Evolutionary conservation across 352 stramenopile genomes (phyloP), one percentile per base, ranked within the genome.

Genomic region (Phytophthora rubi): DNA sequence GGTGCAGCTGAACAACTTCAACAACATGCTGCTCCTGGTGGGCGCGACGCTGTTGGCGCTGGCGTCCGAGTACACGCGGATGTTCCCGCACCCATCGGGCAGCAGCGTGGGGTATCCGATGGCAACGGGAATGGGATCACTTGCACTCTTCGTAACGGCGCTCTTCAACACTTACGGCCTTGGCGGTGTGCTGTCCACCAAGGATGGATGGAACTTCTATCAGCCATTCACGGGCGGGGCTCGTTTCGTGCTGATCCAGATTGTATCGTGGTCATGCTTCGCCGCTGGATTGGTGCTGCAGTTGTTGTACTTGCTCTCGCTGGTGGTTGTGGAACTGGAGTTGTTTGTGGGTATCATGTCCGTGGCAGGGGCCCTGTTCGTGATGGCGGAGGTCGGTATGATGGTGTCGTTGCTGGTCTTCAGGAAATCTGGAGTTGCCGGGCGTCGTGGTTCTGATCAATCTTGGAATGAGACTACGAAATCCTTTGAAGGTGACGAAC

Each of bases 111-210:
- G 69, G 48, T 91, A 91, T 65, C 76, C 86, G 3, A 71, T 92
- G 59, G 77, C 73, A 48, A 79, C 82, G 4, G 87, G 82, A 15
- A 21, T 94, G 2, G 80, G 85, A 12, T 93, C 86, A 13, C 69
- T 94, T 12, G 68, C 79, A 8, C 75, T 96, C 3, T 89, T 91
- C 45, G 62, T 94, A n/a, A 92, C 87, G 10, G 85, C 86, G 4
- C 65, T 92, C 16, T 82, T 93, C 60, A 96, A 91, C 77, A 96
- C 89, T 52, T 96, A 96, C 66, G 87, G 87, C 5, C 76, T 96
- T 21, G 85, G 85, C 55, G 89, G 87, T 15, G 59, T 93, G 18
- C 63, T 96, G 13, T 86, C 81, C 15, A 87, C 83, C 10, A 91
- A 93, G 42, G 76, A 80, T n/a, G 84, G 83, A 0, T 96, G 89